These are phyloP conservation scores for Diaporthe ampelina DNA, from an alignment of 2,329 filamentous ascomycete species.

Conservation along the genomic window DNA sequence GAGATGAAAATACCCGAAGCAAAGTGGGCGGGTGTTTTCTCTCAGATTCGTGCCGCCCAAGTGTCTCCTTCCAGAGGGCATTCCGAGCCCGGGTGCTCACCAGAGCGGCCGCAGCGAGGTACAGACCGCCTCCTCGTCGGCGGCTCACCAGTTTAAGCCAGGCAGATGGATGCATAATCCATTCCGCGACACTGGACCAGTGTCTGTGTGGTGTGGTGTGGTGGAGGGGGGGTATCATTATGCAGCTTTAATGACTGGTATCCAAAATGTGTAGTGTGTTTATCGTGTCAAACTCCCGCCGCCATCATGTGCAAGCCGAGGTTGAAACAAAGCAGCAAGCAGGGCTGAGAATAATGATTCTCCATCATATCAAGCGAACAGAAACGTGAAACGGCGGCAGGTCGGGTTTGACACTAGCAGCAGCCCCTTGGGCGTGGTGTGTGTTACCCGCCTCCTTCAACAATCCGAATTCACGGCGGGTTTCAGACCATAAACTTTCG, in stretches of 20 bases:
- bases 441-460: neutral
- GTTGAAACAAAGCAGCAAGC: neutral
- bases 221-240: no score
- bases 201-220: no score
- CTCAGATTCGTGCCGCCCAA: no score
- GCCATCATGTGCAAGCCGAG: neutral
- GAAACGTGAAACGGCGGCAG: slow-evolving; percentile 28
- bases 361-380: neutral
- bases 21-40: neutral
- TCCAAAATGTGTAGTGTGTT: neutral
- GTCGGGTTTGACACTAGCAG: neutral
- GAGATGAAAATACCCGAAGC: no score
- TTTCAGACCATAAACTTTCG: neutral
- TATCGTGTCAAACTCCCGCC: neutral
- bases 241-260: neutral
- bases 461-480: neutral
- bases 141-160: neutral
- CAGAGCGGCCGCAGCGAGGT: neutral
- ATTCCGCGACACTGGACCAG: no score
- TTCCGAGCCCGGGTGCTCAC: no score
- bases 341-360: neutral
- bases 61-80: neutral
- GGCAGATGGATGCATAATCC: neutral
- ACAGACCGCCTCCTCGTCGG: no score
- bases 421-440: neutral